These are phyloP conservation scores for Cucumis hystrix DNA, from an alignment of 306 rosid species.

Conservation along the genomic window DNA sequence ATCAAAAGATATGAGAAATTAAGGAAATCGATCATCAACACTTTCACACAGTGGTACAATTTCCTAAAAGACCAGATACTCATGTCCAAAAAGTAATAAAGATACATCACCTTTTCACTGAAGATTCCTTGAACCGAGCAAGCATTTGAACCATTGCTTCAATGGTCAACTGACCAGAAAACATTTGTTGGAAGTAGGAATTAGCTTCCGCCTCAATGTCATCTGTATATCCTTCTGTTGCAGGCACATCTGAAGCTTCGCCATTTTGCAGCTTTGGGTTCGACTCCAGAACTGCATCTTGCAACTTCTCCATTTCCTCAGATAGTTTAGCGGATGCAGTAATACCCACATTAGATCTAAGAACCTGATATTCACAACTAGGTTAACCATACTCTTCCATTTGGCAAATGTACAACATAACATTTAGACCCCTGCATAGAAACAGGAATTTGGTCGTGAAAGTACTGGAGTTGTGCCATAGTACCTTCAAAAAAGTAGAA, in stretches of 20 bases:
- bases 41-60: background rate
- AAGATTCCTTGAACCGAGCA: constrained; percentile 69
- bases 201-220: constrained; percentile 91
- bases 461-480: background rate
- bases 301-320: constrained; percentile 83
- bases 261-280: constrained; percentile 67
- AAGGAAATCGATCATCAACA: background rate
- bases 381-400: background rate
- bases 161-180: constrained; percentile 64
- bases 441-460: background rate
- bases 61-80: background rate
- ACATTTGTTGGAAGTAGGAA: constrained; percentile 79
- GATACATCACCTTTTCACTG: constrained; percentile 49
- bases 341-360: constrained; percentile 51
- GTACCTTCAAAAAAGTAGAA: constrained; percentile 60
- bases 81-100: constrained; percentile 5
- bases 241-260: constrained; percentile 47
- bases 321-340: constrained; percentile 41
- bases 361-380: constrained; percentile 40
- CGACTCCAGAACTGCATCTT: constrained; percentile 38
- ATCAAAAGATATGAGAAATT: background rate
- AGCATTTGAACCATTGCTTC: constrained; percentile 82
- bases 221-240: constrained; percentile 58
- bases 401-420: background rate
- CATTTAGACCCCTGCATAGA: background rate